A percentile compares a stretch with the other conserved stretches of the same genome.
These are phyloP conservation scores for Kitagawia praeruptora DNA, from an alignment of 129 eudicot genomes.

Conservation along the genomic window DNA sequence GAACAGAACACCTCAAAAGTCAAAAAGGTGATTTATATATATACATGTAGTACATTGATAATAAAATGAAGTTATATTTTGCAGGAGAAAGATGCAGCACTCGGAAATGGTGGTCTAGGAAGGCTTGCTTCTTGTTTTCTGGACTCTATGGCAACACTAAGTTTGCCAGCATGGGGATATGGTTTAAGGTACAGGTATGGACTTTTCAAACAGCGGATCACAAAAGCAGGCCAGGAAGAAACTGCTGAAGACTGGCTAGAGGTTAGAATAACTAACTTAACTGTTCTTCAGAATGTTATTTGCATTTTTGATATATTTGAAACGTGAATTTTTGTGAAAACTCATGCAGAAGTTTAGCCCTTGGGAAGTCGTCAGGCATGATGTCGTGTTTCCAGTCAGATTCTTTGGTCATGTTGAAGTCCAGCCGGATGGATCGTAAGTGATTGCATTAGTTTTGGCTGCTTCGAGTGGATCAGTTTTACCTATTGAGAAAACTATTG, in stretches of 20 bases:
- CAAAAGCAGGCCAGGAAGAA: constrained; percentile 88
- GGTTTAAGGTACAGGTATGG: constrained; percentile 97
- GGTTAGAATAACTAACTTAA: constrained; percentile 35
- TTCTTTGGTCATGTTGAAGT: constrained; percentile 95
- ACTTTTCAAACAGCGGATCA: constrained; percentile 83
- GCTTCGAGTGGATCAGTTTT: neutral
- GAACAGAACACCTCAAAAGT: neutral
- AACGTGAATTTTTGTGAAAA: constrained; percentile 4
- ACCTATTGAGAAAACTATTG: neutral
- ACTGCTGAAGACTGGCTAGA: constrained; percentile 98
- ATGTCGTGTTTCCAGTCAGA: constrained; percentile 81
- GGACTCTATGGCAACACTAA: constrained; percentile 97
- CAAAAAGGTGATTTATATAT: neutral
- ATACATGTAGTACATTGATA: neutral
- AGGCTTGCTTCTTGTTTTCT: constrained; percentile 98
- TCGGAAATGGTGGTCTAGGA: constrained; percentile 95
- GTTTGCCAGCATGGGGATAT: constrained; percentile 98
- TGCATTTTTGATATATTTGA: neutral
- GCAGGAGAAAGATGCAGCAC: constrained; percentile 98
- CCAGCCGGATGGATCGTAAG: constrained; percentile 89
- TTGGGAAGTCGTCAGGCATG: constrained; percentile 95
- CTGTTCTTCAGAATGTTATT: neutral
- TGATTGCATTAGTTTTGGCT: constrained; percentile 12
- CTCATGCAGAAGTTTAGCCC: constrained; percentile 92
- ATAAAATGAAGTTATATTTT: constrained; percentile 9